Conservation (phyloP, 2,329 filamentous ascomycete genomes). For the Cytospora piceicola region DNA sequence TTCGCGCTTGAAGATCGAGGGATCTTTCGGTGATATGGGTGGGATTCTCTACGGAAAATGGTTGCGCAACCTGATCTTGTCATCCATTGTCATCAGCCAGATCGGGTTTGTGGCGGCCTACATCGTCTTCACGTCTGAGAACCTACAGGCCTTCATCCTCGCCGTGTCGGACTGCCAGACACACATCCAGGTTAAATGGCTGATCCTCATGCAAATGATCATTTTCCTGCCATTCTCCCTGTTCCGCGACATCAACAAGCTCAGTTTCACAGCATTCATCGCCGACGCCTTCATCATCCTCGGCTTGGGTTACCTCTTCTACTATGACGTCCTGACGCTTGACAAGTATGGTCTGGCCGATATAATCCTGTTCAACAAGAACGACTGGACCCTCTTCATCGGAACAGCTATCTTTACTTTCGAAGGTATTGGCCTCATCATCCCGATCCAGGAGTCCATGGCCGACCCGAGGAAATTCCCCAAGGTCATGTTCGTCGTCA, state of each 20-base stretch:
- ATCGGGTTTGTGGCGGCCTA: constrained; percentile 94
- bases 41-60: constrained; percentile 87
- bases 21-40: constrained; percentile 98
- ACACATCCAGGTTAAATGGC: constrained; percentile 81
- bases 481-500: constrained; percentile 82
- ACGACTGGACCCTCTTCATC: constrained; percentile 96
- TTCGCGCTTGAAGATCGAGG: constrained; percentile 81
- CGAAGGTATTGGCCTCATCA: constrained; percentile 95
- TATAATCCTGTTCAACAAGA: constrained; percentile 86
- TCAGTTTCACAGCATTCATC: constrained; percentile 90
- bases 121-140: constrained; percentile 95
- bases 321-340: constrained; percentile 89
- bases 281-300: constrained; percentile 94
- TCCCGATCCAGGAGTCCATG: constrained; percentile 98
- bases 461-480: constrained; percentile 88
- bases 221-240: constrained; percentile 94
- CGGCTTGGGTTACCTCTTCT: constrained; percentile 91
- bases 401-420: constrained; percentile 99
- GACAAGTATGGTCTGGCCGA: constrained; percentile 77
- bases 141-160: constrained; percentile 90
- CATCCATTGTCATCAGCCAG: constrained; percentile 92
- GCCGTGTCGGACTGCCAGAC: constrained; percentile 88
- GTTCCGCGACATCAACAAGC: constrained; percentile 94
- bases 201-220: constrained; percentile 93
- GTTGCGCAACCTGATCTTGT: constrained; percentile 85